These are phyloP conservation scores for Sarocladium strictum DNA, from an alignment of 2,329 filamentous ascomycete species.

Conservation along the genomic window DNA sequence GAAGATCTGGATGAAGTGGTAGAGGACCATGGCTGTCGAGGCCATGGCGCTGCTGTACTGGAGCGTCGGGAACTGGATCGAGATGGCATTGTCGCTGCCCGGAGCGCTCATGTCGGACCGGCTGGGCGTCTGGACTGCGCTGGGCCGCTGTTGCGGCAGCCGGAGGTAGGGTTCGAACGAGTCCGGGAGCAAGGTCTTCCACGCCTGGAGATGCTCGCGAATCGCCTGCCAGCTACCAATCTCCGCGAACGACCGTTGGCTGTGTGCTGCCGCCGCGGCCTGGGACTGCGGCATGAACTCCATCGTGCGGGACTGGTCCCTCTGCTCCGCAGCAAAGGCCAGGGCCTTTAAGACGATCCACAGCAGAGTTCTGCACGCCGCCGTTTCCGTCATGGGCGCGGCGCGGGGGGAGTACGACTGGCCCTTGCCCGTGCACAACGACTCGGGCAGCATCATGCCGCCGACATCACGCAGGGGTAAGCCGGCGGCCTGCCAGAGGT, in stretches of 20 bases:
- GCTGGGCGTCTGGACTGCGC: neutral
- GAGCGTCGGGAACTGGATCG: constrained; percentile 11
- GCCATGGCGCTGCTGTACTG: constrained; percentile 15
- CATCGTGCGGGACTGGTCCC: neutral
- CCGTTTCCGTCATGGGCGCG: constrained; percentile 13
- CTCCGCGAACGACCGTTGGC: constrained; percentile 2
- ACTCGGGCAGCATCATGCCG: constrained; percentile 11
- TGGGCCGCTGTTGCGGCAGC: constrained; percentile 7
- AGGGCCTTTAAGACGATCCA: constrained; percentile 15
- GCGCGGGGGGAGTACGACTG: neutral
- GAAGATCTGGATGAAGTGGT: constrained; percentile 15
- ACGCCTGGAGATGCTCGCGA: constrained; percentile 11
- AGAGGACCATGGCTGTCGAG: constrained; percentile 14
- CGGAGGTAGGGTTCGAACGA: constrained; percentile 14
- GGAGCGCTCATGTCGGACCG: neutral
- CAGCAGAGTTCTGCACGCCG: constrained; percentile 13
- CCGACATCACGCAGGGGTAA: constrained; percentile 11
- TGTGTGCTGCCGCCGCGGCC: neutral
- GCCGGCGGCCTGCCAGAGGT: constrained; percentile 15
- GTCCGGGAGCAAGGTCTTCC: constrained; percentile 13
- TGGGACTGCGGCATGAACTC: constrained; percentile 3
- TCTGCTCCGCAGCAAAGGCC: constrained; percentile 10
- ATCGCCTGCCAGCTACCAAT: constrained; percentile 7
- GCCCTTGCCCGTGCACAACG: neutral
- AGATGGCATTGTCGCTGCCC: neutral